phyloP scores from a whole-genome alignment of 1,284 basidiomycete species.

The Puccinia triticina region DNA sequence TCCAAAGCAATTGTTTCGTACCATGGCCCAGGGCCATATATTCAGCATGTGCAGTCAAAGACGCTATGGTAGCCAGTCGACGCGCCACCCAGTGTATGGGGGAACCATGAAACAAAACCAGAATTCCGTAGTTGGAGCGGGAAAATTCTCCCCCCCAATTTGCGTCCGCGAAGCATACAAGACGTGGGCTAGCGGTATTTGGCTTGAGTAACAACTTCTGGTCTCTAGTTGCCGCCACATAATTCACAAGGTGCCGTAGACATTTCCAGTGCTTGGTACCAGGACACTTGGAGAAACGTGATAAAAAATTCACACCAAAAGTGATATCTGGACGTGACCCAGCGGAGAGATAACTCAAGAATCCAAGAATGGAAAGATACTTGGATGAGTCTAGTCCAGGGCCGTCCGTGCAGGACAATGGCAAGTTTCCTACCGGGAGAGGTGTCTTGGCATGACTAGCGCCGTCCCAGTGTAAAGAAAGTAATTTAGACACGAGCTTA shows the following conservation, averaged over 20 bases:
- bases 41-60: conserved; percentile 12
- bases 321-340: not conserved
- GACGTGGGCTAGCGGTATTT: not conserved
- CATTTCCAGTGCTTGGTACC: not conserved
- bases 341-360: not conserved
- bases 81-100: not conserved
- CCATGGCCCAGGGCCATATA: conserved; percentile 11
- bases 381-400: not conserved
- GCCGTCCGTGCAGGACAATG: too few relatives aligned
- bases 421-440: not conserved
- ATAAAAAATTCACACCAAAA: conserved; percentile 14
- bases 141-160: conserved; percentile 10
- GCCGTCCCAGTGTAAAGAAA: not conserved
- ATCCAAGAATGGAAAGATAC: conserved; percentile 1
- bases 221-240: not conserved
- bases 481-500: not conserved
- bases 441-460: not conserved
- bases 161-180: not conserved
- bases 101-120: too few relatives aligned
- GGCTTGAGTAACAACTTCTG: not conserved
- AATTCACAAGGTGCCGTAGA: not conserved
- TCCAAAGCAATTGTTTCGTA: not conserved
- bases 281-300: not conserved
- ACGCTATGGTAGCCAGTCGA: not conserved
- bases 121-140: too few relatives aligned